phyloP scores from a whole-genome alignment of 306 rosid species.

The Amphicarpaea edgeworthii region DNA sequence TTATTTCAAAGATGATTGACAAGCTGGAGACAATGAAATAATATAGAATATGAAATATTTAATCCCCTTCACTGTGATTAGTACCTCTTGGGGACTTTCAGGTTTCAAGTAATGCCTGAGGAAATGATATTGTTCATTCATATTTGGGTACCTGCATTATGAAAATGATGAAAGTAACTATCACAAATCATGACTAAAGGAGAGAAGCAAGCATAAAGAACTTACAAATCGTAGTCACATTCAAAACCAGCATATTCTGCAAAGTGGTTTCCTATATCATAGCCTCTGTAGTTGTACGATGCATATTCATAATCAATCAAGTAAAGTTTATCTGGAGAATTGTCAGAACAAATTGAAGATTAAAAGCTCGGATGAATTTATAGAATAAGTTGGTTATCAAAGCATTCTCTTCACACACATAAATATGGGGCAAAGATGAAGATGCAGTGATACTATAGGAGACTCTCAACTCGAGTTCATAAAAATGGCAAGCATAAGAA shows the following conservation, averaged over 20 bases:
- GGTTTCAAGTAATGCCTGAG: constrained; percentile 89
- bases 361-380: constrained; percentile 32
- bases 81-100: constrained; percentile 76
- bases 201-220: constrained; percentile 31
- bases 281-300: constrained; percentile 95
- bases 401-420: constrained; percentile 8
- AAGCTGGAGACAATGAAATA: constrained; percentile 7
- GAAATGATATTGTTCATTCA: constrained; percentile 81
- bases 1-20: constrained; percentile 23
- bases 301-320: constrained; percentile 96
- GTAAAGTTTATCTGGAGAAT: constrained; percentile 79
- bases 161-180: neutral
- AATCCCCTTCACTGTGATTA: constrained; percentile 20
- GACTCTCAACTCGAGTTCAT: constrained; percentile 24
- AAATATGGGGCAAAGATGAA: neutral
- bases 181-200: neutral
- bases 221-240: constrained; percentile 83
- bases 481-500: constrained; percentile 17
- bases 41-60: constrained; percentile 28
- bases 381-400: constrained; percentile 27
- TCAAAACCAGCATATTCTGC: constrained; percentile 93
- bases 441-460: neutral
- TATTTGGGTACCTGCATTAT: constrained; percentile 73
- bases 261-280: constrained; percentile 95
- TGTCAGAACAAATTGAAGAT: constrained; percentile 41